Base-by-base conservation (phyloP, 768 basidiomycete species). In the Kwoniella sp. region DNA sequence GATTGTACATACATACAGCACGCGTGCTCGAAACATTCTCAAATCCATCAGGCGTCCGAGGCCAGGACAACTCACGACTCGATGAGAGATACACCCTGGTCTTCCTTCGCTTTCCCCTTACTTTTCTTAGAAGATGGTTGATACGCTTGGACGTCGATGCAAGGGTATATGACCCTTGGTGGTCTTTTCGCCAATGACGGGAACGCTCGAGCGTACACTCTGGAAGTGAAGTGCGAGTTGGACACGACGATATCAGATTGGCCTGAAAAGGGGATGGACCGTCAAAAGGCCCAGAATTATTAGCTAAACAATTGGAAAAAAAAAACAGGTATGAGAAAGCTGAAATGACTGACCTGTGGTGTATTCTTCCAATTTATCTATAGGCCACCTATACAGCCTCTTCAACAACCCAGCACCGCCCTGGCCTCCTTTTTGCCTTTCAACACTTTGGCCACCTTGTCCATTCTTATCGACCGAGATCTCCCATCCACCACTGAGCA, bases 151-250 rank as follows among this genome's bases (percentile, higher is more conserved):
- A 91, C 81, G 69, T 96, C 92, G 64, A 99, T 92, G 0, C 93
- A 92, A 0, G 96, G 96, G 77, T 97, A 93, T n/a, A 97, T 87
- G n/a, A 96, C 88, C 40, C 83, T 83, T 2, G 89, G 91, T 0
- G 80, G 82, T 25, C 82, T 82, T 1, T 60, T 66, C 2, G 73
- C 64, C 47, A 98, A 86, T 1, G 87, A 86, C 0, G 85, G 83
- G 72, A 98, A 91, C 68, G 92, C 86, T 1, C 84, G 82, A 63
- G 82, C 84, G 76, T 93, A 94, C 0, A 97, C 85, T 25, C 87
- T 80, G n/a, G 88, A 85, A 0, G 94, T 97, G 73, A 96, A 98
- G 25, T 84, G 83, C 2, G 95, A 98, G 76, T 99, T 98, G 29
- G 89, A 91, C 10, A 98, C 85, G 24, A 97, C 88, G 57, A 89